These are phyloP conservation scores for Odonthalia washingtoniensis DNA, from an alignment of 31 red algal genomes.

Conservation along the genomic window DNA sequence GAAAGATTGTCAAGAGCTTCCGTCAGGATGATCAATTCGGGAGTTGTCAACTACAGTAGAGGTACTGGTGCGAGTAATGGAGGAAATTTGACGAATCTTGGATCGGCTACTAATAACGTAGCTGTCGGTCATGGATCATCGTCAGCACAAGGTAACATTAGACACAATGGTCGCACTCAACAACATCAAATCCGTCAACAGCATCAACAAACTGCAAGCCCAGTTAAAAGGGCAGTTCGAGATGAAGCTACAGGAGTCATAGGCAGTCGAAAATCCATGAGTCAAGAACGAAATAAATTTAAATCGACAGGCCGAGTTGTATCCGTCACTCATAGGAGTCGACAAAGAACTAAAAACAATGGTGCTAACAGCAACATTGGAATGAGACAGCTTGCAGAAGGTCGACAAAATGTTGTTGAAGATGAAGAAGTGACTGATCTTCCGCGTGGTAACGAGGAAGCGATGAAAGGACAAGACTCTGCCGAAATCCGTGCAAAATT, in stretches of 20 bases:
- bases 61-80: background rate
- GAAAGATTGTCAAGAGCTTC: conserved; percentile 73
- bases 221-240: conserved; percentile 21
- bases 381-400: conserved; percentile 56
- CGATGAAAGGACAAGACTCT: conserved; percentile 37
- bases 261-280: conserved; percentile 36
- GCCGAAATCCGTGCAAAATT: conserved; percentile 57
- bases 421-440: conserved; percentile 62
- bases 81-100: background rate
- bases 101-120: background rate
- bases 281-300: conserved; percentile 42
- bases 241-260: background rate
- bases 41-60: conserved; percentile 56
- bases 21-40: conserved; percentile 66
- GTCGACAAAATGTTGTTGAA: conserved; percentile 18
- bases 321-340: conserved; percentile 50
- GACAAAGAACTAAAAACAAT: conserved; percentile 8
- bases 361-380: background rate
- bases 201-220: conserved; percentile 2
- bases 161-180: background rate
- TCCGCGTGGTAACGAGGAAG: conserved; percentile 62
- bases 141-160: background rate
- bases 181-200: background rate
- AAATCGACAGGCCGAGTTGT: conserved; percentile 70
- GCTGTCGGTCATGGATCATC: background rate